A percentile compares a stretch with the other conserved stretches of the same genome.
Conservation (phyloP, 192 early-diverging fungal species). For the Gamsiella multidivaricata region DNA sequence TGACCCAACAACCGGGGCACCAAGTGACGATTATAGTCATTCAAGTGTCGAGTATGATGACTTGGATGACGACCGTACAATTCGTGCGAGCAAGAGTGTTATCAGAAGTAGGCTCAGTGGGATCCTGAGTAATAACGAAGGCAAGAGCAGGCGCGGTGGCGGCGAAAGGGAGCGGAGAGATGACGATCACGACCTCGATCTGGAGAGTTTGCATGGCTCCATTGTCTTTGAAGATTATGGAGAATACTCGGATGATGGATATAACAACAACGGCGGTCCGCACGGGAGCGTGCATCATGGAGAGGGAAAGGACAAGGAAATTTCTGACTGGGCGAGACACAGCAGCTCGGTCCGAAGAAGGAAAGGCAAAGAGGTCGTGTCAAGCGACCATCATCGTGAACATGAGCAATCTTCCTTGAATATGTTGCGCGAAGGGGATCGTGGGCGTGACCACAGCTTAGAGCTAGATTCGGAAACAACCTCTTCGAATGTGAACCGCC, state of each 20-base stretch:
- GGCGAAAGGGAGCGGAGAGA: neutral
- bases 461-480: neutral
- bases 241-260: neutral
- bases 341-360: constrained; percentile 18
- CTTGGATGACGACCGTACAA: constrained; percentile 37
- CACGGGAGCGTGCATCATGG: neutral
- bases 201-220: constrained; percentile 50
- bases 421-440: neutral
- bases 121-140: constrained; percentile 2
- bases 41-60: constrained; percentile 10
- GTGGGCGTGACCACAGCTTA: neutral
- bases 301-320: neutral
- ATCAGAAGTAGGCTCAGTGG: constrained; percentile 17
- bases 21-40: neutral
- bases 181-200: constrained; percentile 39
- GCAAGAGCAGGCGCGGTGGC: neutral
- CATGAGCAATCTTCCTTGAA: constrained; percentile 1
- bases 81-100: constrained; percentile 37
- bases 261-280: neutral
- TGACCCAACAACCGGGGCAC: neutral
- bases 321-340: constrained; percentile 5
- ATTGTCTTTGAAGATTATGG: constrained; percentile 34
- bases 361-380: neutral
- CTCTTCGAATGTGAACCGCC: neutral
- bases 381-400: neutral